Evolutionary conservation across 768 basidiomycete genomes (phyloP), one percentile per base, ranked within the genome.

Genomic region (Amanita pallidorosea): DNA sequence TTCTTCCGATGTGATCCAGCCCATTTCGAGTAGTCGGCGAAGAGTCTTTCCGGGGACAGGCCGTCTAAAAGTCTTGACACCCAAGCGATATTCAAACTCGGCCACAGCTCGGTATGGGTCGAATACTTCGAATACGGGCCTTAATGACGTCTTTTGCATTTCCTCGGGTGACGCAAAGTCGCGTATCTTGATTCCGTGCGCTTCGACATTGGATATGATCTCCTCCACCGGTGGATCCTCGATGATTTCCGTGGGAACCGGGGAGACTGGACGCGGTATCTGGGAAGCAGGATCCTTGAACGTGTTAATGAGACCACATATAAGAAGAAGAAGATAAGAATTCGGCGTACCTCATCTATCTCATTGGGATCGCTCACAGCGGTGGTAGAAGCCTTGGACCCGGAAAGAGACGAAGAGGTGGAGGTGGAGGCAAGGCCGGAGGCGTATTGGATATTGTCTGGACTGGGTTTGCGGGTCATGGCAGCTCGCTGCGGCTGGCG

Each of bases 71-170:
- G 61, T 59, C 1, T 48, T 17, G 25, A 65, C 63, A 2, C 58
- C 36, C 48, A 72, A 62, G 1, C 68, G 65, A 50, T 65, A 71
- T 23, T 75, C 73, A 46, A 65, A 65, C 48, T 75, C 72, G 4
- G 64, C 58, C 6, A 75, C 57, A 7, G 57, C 70, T 23, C 59
- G 60, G 51, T 61, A 64, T 13, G 63, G 72, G 53, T 73, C 69
- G 43, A 71, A 75, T 5, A 69, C 58, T 45, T 71, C 72, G 2
- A 64, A 51, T 5, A 61, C 53, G 17, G 57, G 58, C 20, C 46
- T 52, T 23, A 53, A 18, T 35, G 56, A 53, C 51, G 17, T 17
- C 57, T 36, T 18, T 52, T 37, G n/a, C 49, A 6, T 1, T 52
- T 25, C 7, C 49, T 34, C 43, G 33, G 34, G 44, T 18, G 55